Conservation (phyloP, 2,329 filamentous ascomycete genomes). For the Dothistroma pini region DNA sequence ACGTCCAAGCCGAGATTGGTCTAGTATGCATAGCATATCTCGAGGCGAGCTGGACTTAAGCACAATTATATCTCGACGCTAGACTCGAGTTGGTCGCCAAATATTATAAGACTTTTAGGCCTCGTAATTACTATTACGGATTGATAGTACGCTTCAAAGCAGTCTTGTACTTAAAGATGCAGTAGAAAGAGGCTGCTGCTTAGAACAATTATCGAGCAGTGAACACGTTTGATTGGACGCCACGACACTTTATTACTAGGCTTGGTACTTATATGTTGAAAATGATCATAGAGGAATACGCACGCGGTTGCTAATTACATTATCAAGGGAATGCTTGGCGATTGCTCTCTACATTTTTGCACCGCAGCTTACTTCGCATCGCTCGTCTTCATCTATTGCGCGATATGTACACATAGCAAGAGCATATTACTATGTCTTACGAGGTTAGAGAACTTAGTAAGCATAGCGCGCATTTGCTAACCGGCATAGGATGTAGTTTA, state of each 20-base stretch:
- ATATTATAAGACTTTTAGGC: not conserved
- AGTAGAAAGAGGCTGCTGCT: not conserved
- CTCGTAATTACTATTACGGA: not conserved
- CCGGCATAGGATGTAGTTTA: not conserved
- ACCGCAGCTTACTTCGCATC: no score
- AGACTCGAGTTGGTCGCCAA: not conserved
- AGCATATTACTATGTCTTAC: slow-evolving; percentile 1
- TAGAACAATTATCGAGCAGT: not conserved
- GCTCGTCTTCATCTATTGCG: not conserved
- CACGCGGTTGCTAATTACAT: not conserved
- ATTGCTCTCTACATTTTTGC: not conserved
- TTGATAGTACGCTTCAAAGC: not conserved
- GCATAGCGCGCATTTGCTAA: not conserved
- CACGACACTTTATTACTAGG: not conserved
- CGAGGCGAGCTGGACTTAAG: not conserved
- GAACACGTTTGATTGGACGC: not conserved
- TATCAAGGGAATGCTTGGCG: not conserved
- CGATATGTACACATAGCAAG: not conserved
- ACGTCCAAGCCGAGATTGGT: not conserved
- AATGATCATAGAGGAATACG: not conserved
- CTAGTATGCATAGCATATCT: not conserved
- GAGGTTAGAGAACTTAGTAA: not conserved
- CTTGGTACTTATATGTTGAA: not conserved
- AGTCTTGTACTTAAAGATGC: not conserved
- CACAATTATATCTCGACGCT: not conserved